Conservation (phyloP, 352 stramenopile species). For the Albugo candida region DNA sequence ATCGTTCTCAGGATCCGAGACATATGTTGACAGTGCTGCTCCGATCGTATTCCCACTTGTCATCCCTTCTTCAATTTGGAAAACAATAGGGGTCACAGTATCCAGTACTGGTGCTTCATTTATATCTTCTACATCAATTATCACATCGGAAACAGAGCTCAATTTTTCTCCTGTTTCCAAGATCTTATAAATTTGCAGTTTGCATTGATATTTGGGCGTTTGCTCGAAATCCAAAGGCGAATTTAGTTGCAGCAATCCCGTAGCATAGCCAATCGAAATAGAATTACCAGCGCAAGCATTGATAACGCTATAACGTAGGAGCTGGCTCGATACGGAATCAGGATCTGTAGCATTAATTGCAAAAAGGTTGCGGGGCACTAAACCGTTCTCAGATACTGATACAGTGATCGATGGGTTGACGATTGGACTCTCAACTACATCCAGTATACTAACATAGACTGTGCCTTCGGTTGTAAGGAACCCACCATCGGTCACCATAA, state of each 20-base stretch:
- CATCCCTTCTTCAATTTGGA: slow-evolving; percentile 7
- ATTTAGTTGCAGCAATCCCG: slow-evolving; percentile 6
- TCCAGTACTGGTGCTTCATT: slow-evolving; percentile 12
- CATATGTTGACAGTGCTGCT: slow-evolving; percentile 8
- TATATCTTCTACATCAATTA: slow-evolving; percentile 7
- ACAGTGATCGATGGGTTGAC: background rate
- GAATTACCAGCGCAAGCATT: background rate
- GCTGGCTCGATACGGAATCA: slow-evolving; percentile 15
- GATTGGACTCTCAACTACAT: slow-evolving; percentile 12
- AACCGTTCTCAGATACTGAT: slow-evolving; percentile 15
- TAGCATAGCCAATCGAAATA: background rate
- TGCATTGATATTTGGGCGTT: background rate
- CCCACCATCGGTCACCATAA: slow-evolving; percentile 15
- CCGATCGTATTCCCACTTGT: slow-evolving; percentile 9
- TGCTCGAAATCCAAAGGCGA: slow-evolving; percentile 12
- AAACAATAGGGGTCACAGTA: background rate
- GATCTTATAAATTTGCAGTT: background rate
- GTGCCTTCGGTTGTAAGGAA: slow-evolving; percentile 7
- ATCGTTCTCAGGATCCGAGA: slow-evolving; percentile 42
- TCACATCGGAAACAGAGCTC: background rate
- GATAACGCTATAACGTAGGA: slow-evolving; percentile 11
- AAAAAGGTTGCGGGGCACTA: slow-evolving; percentile 16
- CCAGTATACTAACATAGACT: slow-evolving; percentile 12
- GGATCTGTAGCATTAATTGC: slow-evolving; percentile 25
- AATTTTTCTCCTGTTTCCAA: background rate